Percentiles rank a stretch among this genome's conserved stretches.
Conservation (phyloP, 2,329 filamentous ascomycete genomes). For the Drechslerella dactyloides region DNA sequence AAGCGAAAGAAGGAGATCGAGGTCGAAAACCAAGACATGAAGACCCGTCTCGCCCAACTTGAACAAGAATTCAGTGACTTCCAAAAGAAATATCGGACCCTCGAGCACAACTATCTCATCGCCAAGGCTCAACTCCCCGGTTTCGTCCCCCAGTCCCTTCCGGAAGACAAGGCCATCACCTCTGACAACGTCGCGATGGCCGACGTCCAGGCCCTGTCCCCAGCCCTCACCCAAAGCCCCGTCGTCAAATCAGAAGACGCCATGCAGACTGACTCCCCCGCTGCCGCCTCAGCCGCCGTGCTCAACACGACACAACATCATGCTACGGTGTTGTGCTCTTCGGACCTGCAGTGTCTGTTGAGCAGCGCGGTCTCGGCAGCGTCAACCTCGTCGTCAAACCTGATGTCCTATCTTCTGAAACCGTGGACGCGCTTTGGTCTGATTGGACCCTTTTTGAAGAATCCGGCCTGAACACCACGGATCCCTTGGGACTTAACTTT, state of each 20-base stretch:
- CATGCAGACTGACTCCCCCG: constrained; percentile 15
- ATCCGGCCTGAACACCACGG: constrained; percentile 12
- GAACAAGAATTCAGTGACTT: constrained; percentile 64
- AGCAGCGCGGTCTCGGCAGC: constrained; percentile 46
- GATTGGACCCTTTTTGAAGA: constrained; percentile 50
- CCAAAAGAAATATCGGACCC: constrained; percentile 62
- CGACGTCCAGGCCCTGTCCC: constrained; percentile 51
- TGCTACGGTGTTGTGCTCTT: constrained; percentile 95
- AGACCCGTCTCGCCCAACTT: constrained; percentile 68
- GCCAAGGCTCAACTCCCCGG: constrained; percentile 50
- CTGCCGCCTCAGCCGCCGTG: constrained; percentile 39
- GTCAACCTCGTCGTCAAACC: constrained; percentile 34
- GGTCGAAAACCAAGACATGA: constrained; percentile 73
- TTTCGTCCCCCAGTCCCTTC: constrained; percentile 45
- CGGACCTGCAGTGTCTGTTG: constrained; percentile 93
- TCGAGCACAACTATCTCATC: constrained; percentile 56
- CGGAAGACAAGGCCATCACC: constrained; percentile 37
- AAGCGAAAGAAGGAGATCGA: constrained; percentile 70
- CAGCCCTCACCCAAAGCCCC: constrained; percentile 48
- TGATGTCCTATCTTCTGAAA: constrained; percentile 47
- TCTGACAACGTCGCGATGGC: constrained; percentile 51
- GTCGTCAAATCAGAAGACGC: constrained; percentile 47
- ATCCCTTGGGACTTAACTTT: constrained; percentile 13
- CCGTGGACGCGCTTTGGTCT: constrained; percentile 44
- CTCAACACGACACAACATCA: constrained; percentile 93